phyloP scores from a whole-genome alignment of 164 flowering plant genomes.

The Buxus sempervirens region DNA sequence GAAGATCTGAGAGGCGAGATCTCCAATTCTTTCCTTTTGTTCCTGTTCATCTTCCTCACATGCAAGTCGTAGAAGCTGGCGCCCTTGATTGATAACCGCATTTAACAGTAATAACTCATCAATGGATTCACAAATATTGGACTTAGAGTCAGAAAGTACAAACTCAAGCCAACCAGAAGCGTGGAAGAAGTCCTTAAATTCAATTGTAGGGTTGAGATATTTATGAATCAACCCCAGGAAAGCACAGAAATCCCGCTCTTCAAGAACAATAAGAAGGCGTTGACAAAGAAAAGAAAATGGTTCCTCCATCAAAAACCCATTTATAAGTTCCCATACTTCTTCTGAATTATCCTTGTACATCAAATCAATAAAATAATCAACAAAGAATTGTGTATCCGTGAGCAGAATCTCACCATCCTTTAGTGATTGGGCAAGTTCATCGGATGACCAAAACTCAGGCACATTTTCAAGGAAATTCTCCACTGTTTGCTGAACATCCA shows the following conservation, averaged over 20 bases:
- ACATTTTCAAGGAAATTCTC: conserved; percentile 86
- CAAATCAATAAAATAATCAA: conserved; percentile 54
- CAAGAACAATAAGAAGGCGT: conserved; percentile 70
- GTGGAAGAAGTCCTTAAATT: conserved; percentile 18
- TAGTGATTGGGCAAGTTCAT: conserved; percentile 75
- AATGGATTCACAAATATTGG: conserved; percentile 36
- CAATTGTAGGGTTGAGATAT: conserved; percentile 28
- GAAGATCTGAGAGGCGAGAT: conserved; percentile 35
- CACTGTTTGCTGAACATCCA: conserved; percentile 75
- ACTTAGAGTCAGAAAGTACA: conserved; percentile 38
- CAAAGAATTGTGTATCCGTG: conserved; percentile 59
- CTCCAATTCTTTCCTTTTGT: conserved; percentile 39
- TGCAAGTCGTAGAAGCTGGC: conserved; percentile 61
- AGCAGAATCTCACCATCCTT: conserved; percentile 72
- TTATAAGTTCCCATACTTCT: conserved; percentile 62
- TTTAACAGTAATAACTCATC: conserved; percentile 65
- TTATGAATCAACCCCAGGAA: conserved; percentile 42
- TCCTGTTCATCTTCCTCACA: conserved; percentile 54
- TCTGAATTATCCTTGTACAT: conserved; percentile 67
- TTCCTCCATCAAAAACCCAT: conserved; percentile 61
- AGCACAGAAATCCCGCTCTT: conserved; percentile 47
- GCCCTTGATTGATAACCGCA: conserved; percentile 62
- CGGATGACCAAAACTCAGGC: conserved; percentile 94
- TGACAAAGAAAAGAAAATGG: conserved; percentile 63
- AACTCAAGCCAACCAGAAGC: conserved; percentile 57